Percentiles rank a stretch among this genome's conserved stretches.
Evolutionary conservation across 73 alveolate genomes (phyloP).

Genomic region (Tetrahymena borealis): DNA sequence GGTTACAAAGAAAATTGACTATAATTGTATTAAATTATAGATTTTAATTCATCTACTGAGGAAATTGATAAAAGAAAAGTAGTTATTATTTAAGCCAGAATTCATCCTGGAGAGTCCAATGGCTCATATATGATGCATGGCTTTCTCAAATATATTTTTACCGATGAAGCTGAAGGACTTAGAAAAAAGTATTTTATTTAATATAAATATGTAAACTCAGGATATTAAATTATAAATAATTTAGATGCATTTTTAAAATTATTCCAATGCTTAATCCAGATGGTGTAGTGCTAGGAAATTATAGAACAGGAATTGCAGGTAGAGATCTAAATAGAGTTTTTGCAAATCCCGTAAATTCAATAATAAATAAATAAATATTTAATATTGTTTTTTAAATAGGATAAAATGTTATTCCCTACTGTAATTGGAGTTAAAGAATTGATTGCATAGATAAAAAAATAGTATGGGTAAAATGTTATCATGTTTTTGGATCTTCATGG

Average conservation of each 20-base stretch:
- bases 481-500: slow-evolving; percentile 67
- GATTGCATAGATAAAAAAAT: slow-evolving; percentile 22
- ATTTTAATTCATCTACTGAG: neutral
- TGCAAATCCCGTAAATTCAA: slow-evolving; percentile 39
- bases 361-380: too few relatives aligned
- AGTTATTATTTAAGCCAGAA: slow-evolving; percentile 76
- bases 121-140: slow-evolving; percentile 88
- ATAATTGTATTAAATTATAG: neutral
- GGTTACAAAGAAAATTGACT: neutral
- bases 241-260: slow-evolving; percentile 31
- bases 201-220: slow-evolving; percentile 44
- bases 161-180: slow-evolving; percentile 28
- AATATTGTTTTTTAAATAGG: neutral
- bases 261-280: slow-evolving; percentile 97
- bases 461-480: slow-evolving; percentile 44
- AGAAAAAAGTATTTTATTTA: slow-evolving; percentile 70
- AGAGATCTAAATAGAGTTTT: slow-evolving; percentile 80
- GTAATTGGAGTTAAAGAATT: slow-evolving; percentile 49
- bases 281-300: slow-evolving; percentile 93
- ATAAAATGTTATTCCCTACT: slow-evolving; percentile 55
- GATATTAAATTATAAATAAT: slow-evolving; percentile 38
- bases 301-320: slow-evolving; percentile 82
- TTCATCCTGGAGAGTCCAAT: slow-evolving; percentile 96
- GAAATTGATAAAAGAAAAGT: slow-evolving; percentile 66
- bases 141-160: slow-evolving; percentile 65